Evolutionary conservation across 441 rosid genomes (phyloP), one percentile per base, ranked within the genome.

Genomic region (Macaranga tanarius): DNA sequence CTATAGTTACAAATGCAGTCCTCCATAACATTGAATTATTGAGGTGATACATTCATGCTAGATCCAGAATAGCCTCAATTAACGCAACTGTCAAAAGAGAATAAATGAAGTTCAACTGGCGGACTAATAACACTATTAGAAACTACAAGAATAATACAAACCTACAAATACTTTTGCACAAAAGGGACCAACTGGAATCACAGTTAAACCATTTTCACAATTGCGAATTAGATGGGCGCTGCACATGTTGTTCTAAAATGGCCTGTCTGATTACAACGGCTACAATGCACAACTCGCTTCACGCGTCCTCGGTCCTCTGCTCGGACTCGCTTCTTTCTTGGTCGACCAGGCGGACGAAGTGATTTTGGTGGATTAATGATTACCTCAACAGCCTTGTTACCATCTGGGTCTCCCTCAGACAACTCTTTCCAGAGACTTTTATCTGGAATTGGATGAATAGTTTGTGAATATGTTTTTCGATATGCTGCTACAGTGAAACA

Each of bases 211-310:
- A 23, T 22, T 52, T 60, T 69, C 51, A 64, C 45, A 73, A 52
- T 70, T 34, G 40, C 38, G 71, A 34, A 79, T 77, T 82, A 95
- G 74, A 92, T 92, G 31, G 99, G 98, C 10, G 98, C 93, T 65
- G 97, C 97, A 84, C 96, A 94, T 7, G 98, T 94, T 71, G 97
- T 92, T 84, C 99, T 85, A 81, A 95, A 95, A 85, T 95, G 99
- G 17, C 98, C 97, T 2, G 98, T 92, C 83, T 95, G 99, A 77
- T 95, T 92, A 85, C 99, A 95, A 25, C 95, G 90, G 74, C 99
- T 92, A 78, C 99, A 95, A 71, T 95, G 99, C 85, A 95, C 98
- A 62, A 92, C 93, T 65, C 99, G 83, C 80, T 92, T 95, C 62
- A 82, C 88, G 3, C 95, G 88, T 2, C 98, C 97, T 22, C 95